Evolutionary conservation across 192 early-diverging fungal species (phyloP), one percentile per base, ranked within the genome.

Genomic region (Entrophospora sp.): DNA sequence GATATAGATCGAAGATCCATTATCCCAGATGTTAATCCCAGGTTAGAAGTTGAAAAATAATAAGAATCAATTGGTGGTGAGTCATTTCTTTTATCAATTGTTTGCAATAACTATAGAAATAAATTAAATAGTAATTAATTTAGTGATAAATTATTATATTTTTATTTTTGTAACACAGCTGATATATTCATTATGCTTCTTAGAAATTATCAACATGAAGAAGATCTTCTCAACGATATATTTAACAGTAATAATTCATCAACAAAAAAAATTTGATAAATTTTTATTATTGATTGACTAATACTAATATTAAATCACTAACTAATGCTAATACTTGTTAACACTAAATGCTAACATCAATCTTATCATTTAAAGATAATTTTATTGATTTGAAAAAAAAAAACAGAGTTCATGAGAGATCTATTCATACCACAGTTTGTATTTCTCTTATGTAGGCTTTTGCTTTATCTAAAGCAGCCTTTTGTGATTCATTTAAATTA

Each of bases 1-100:
- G 71, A 68, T 30, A 72, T 30, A 34, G 71, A 56, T 16, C 71
- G 71, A n/a, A 51, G 59, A 52, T 72, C 71, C 25, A 71, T n/a
- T n/a, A n/a, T 65, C 43, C 70, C 70, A 22, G 70, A 67, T 12
- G 70, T 65, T 22, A 67, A 36, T 16, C 48, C 64, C 22, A 65
- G 70, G 28, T 71, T 60, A 22, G 63, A 55, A 44, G 70, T 40
- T 57, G 59, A 20, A 53, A 71, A 30, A 61, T 46, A 28, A 61
- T 64, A 40, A 27, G 48, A 38, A 16, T 57, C 14, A 16, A 58
- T 61, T 3, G 68, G 59, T 9, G 68, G 61, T 14, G 68, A 51
- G 46, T 34, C 51, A 40, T 31, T 28, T 35, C n/a, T 61, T 51
- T 46, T n/a, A n/a, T n/a, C 57, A n/a, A 36, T 31, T 20, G 68